Conservation (phyloP, 768 basidiomycete genomes). For the Cyathus striatus region DNA sequence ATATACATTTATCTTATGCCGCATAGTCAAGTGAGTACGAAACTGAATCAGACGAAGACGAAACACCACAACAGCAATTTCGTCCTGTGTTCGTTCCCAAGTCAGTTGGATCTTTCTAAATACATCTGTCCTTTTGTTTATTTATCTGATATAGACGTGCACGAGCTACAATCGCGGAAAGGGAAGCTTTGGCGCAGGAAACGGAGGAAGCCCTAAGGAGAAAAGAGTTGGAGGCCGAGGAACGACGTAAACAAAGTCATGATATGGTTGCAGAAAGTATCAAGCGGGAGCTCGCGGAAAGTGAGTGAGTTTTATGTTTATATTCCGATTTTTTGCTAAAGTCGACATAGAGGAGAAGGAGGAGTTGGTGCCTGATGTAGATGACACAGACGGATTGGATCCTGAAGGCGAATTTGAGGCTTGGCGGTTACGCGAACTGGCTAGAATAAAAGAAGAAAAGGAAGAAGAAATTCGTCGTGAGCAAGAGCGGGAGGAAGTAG, state of each 20-base stretch:
- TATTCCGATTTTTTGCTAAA: slow-evolving; percentile 2
- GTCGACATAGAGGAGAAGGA: slow-evolving; percentile 75
- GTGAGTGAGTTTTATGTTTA: slow-evolving; percentile 37
- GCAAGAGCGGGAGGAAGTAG: slow-evolving; percentile 86
- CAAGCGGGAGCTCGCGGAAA: slow-evolving; percentile 83
- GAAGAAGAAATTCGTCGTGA: slow-evolving; percentile 80
- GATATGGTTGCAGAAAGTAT: slow-evolving; percentile 95
- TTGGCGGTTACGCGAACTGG: slow-evolving; percentile 92
- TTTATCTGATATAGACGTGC: slow-evolving; percentile 49
- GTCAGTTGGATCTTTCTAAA: slow-evolving; percentile 37
- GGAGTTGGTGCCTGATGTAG: slow-evolving; percentile 78
- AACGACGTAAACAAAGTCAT: slow-evolving; percentile 84
- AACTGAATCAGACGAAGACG: slow-evolving; percentile 72
- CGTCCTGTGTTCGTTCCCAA: slow-evolving; percentile 95
- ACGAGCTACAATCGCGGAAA: slow-evolving; percentile 68
- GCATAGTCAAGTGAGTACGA: slow-evolving; percentile 82
- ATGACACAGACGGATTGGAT: slow-evolving; percentile 93
- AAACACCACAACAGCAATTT: slow-evolving; percentile 70
- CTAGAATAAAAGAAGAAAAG: slow-evolving; percentile 91
- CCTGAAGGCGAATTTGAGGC: slow-evolving; percentile 89
- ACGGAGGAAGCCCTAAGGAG: slow-evolving; percentile 68
- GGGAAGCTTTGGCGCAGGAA: slow-evolving; percentile 62
- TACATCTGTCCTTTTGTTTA: slow-evolving; percentile 2
- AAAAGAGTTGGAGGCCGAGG: slow-evolving; percentile 73
- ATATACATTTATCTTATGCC: slow-evolving; percentile 2